phyloP scores from a whole-genome alignment of 768 basidiomycete species.

The Scleroderma bovista region DNA sequence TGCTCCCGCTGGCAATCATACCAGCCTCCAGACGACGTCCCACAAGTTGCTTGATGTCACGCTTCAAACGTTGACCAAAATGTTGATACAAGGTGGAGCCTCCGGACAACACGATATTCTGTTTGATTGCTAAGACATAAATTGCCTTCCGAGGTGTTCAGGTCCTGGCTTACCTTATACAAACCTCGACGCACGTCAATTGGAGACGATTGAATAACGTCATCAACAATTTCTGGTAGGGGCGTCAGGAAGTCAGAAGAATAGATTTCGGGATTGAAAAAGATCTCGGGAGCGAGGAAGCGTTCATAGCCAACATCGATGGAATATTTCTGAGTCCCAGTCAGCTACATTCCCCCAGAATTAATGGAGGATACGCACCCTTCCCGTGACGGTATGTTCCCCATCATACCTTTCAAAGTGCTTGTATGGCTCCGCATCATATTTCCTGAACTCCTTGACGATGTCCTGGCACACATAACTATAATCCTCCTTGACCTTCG shows the following conservation, averaged over 20 bases:
- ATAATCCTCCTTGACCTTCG: conserved; percentile 96
- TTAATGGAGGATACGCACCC: conserved; percentile 45
- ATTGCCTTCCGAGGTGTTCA: not conserved
- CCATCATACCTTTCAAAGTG: conserved; percentile 92
- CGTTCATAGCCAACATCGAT: conserved; percentile 97
- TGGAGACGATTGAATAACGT: conserved; percentile 91
- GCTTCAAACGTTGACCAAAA: conserved; percentile 94
- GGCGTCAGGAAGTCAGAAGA: conserved; percentile 97
- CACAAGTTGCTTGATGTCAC: conserved; percentile 91
- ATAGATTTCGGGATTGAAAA: conserved; percentile 99
- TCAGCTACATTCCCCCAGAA: conserved; percentile 4
- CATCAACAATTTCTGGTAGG: conserved; percentile 91
- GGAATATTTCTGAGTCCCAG: conserved; percentile 67
- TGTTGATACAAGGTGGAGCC: conserved; percentile 99
- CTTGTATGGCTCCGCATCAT: conserved; percentile 93
- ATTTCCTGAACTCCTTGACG: conserved; percentile 97
- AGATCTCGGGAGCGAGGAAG: conserved; percentile 98
- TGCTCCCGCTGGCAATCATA: conserved; percentile 66
- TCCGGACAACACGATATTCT: conserved; percentile 97
- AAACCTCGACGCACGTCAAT: conserved; percentile 96
- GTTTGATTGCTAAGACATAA: not conserved
- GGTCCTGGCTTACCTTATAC: conserved; percentile 66
- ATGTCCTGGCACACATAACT: conserved; percentile 99
- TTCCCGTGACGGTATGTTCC: conserved; percentile 87
- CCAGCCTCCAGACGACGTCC: conserved; percentile 83